Percentiles rank a stretch among this genome's conserved stretches.
These are phyloP conservation scores for Rhodomyrtus psidioides DNA, from an alignment of 441 rosid genomes.

Conservation along the genomic window DNA sequence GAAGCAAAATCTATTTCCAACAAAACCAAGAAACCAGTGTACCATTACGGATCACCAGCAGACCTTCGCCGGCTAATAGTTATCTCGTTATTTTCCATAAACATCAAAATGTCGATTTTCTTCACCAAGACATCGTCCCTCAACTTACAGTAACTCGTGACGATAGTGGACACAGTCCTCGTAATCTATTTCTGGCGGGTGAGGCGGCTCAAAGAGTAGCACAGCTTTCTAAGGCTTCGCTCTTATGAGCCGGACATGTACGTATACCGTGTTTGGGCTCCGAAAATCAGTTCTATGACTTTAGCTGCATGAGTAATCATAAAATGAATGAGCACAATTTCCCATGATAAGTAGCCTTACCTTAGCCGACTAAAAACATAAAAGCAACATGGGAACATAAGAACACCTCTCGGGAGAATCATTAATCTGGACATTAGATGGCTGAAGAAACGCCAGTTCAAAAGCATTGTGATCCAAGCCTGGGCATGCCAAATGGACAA, in stretches of 20 bases:
- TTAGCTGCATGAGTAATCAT: conserved; percentile 38
- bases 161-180: not conserved
- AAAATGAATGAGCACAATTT: not conserved
- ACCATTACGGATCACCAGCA: not conserved
- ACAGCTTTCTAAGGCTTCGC: conserved; percentile 2
- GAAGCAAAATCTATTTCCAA: not conserved
- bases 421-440: not conserved
- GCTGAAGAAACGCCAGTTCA: not conserved
- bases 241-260: conserved; percentile 87
- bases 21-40: not conserved
- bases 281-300: conserved; percentile 68
- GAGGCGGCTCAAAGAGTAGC: not conserved
- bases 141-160: not conserved
- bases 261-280: conserved; percentile 83
- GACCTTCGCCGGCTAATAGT: not conserved
- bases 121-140: not conserved
- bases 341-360: not conserved
- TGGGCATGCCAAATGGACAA: not conserved
- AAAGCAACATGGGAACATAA: not conserved
- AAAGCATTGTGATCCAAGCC: not conserved
- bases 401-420: conserved; percentile 27
- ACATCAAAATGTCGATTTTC: not conserved
- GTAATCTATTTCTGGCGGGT: conserved; percentile 9
- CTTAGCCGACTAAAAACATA: not conserved
- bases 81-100: not conserved